phyloP scores from a whole-genome alignment of 2,329 filamentous ascomycete species.

The Huntiella savannae region DNA sequence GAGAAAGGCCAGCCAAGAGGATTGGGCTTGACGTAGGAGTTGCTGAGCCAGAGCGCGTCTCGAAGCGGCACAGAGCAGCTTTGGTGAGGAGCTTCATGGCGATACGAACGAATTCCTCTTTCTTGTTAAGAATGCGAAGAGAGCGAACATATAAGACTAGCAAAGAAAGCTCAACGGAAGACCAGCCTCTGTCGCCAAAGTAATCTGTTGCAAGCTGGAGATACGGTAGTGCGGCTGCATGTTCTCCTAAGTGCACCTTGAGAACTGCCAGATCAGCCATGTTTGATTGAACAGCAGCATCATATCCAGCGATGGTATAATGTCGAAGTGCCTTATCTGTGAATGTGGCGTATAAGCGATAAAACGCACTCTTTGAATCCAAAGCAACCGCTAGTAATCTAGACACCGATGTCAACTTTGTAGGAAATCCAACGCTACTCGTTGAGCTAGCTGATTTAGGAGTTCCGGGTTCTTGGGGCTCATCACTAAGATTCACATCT shows the following conservation, averaged over 20 bases:
- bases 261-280: slow-evolving; percentile 74
- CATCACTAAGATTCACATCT: slow-evolving; percentile 35
- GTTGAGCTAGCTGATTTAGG: not conserved
- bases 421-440: not conserved
- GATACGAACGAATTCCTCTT: slow-evolving; percentile 62
- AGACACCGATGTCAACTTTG: slow-evolving; percentile 19
- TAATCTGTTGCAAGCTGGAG: slow-evolving; percentile 63
- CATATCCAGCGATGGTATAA: slow-evolving; percentile 60
- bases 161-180: slow-evolving; percentile 60
- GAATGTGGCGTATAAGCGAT: slow-evolving; percentile 51
- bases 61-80: slow-evolving; percentile 24
- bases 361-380: slow-evolving; percentile 43
- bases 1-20: slow-evolving; percentile 16
- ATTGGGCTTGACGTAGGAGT: not conserved
- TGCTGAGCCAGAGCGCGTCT: slow-evolving; percentile 4
- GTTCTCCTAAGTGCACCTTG: slow-evolving; percentile 61
- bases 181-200: slow-evolving; percentile 65
- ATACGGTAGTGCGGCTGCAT: slow-evolving; percentile 50
- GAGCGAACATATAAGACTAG: slow-evolving; percentile 72
- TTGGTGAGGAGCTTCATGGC: slow-evolving; percentile 57
- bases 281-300: slow-evolving; percentile 56
- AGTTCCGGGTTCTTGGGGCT: slow-evolving; percentile 15
- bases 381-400: slow-evolving; percentile 41
- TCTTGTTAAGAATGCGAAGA: slow-evolving; percentile 54
- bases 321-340: slow-evolving; percentile 71